phyloP scores from a whole-genome alignment of 176 grass and related monocot genomes.

The Triticum turgidum region DNA sequence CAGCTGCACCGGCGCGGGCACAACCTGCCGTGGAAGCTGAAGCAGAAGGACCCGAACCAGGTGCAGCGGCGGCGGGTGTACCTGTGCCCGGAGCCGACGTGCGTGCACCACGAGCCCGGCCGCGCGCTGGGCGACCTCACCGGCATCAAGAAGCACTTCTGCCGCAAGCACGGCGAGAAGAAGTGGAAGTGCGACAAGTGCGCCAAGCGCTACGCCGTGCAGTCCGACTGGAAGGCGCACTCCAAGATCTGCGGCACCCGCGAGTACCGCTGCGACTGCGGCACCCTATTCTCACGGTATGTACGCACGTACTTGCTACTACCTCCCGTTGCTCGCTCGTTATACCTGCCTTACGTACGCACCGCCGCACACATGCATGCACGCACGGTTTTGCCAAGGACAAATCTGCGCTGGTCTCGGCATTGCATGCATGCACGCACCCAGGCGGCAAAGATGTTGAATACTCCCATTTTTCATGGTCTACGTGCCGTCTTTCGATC shows the following conservation, averaged over 20 bases:
- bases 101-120: constrained; percentile 87
- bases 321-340: background rate
- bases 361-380: background rate
- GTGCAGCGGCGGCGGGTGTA: constrained; percentile 71
- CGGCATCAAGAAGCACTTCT: constrained; percentile 99
- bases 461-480: background rate
- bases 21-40: constrained; percentile 97
- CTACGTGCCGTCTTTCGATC: background rate
- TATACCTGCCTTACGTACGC: background rate
- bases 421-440: background rate
- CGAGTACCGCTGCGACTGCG: constrained; percentile 98
- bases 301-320: background rate
- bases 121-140: constrained; percentile 93
- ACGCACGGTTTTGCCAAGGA: background rate
- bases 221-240: constrained; percentile 98
- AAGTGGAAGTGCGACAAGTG: constrained; percentile 99
- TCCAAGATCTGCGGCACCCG: constrained; percentile 97
- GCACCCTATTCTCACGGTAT: constrained; percentile 95
- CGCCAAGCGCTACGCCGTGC: constrained; percentile 94
- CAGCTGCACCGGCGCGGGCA: constrained; percentile 98
- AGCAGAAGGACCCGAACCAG: constrained; percentile 76
- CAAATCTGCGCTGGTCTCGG: background rate
- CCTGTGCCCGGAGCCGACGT: constrained; percentile 94
- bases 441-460: background rate
- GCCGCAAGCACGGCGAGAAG: constrained; percentile 99